Evolutionary conservation across 2,329 filamentous ascomycete genomes (phyloP).

Genomic region (Colletotrichum liaoningense): DNA sequence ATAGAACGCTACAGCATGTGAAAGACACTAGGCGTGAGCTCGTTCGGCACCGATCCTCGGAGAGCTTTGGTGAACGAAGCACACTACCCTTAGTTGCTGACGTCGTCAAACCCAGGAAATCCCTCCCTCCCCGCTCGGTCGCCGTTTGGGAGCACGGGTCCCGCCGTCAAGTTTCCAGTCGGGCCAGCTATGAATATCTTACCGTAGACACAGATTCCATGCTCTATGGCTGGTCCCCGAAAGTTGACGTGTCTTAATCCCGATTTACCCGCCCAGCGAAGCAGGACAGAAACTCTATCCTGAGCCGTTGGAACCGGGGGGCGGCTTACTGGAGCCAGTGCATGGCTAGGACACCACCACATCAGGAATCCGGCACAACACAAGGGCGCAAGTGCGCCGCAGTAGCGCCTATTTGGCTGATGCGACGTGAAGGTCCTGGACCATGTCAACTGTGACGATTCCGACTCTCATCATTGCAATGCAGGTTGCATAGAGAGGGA

Average conservation of each 20-base stretch:
- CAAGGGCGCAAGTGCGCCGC: background rate
- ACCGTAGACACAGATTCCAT: background rate
- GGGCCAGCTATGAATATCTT: background rate
- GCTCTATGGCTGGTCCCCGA: background rate
- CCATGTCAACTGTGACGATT: background rate
- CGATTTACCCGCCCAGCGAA: background rate
- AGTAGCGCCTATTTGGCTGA: background rate
- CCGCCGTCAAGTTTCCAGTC: background rate
- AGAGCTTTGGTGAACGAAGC: background rate
- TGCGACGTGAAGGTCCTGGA: background rate
- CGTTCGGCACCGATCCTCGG: background rate
- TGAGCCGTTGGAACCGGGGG: background rate
- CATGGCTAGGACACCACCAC: background rate
- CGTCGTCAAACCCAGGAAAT: background rate
- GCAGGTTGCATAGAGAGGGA: background rate
- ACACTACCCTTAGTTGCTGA: background rate
- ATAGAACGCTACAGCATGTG: background rate
- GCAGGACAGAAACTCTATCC: constrained; percentile 6
- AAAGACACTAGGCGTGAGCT: background rate
- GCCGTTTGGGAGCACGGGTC: background rate
- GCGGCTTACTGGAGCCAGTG: background rate
- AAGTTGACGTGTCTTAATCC: background rate
- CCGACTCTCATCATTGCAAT: background rate
- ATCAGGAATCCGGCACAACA: background rate
- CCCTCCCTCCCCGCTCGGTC: background rate